Evolutionary conservation across 2,329 filamentous ascomycete species (phyloP), one percentile per base, ranked within the genome.

Genomic region (Pseudogymnoascus sp.): DNA sequence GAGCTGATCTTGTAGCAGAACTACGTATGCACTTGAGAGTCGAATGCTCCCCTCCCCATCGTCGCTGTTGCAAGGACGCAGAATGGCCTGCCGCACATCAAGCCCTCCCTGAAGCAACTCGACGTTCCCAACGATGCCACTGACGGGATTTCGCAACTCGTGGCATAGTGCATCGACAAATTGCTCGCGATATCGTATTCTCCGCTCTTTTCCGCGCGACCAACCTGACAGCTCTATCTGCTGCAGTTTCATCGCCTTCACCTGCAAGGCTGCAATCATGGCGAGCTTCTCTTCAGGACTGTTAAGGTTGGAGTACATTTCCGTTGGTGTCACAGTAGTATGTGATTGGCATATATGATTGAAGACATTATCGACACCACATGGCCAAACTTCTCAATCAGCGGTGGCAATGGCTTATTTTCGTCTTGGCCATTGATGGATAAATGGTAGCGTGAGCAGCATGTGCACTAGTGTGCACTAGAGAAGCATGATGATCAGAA

Each of bases 131-230:
- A 90, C 73, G 15, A 90, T 90, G 0, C 86, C 87, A 41, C 81
- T 85, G 23, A 90, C 74, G 0, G 87, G 87, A 65, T 90, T 90
- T 23, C 86, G 79, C 81, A 89, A 85, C 68, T 88, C 85, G 68
- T 89, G 85, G 13, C 61, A 63, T 9, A 37, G 34, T 15, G n/a
- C n/a, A 37, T 37, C 34, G 34, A 37, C n/a, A 15, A 37, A 37
- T 15, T 37, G n/a, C 34, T 37, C 34, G 5, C 34, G 34, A 37
- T 37, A 37, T 15, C 34, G 33, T 34, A 34, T 15, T 37, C 5
- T 37, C 34, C 34, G 34, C n/a, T 37, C 33, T 12, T 13, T 13
- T 34, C 10, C 33, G 5, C 33, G 33, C 33, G 10, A 34, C 33
- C 33, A 34, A 34, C 12, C 33, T 12, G 10, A n/a, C 33, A 12